Base-by-base conservation (phyloP, 164 flowering plant genomes). In the Taxillus chinensis region DNA sequence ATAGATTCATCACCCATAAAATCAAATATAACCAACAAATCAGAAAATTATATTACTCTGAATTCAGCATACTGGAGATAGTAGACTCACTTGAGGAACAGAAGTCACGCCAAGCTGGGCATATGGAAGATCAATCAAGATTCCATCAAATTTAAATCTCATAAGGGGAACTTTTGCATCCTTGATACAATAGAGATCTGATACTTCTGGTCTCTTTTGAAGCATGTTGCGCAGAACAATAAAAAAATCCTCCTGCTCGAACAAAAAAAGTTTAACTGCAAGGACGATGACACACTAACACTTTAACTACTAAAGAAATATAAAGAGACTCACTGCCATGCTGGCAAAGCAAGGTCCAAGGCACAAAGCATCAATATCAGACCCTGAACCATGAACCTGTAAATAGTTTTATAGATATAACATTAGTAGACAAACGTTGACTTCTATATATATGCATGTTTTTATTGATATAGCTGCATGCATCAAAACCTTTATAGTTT, bases 341-440 rank as follows among this genome's bases (percentile, higher is more conserved):
- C 76, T 75, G 11, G 85, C 82, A 75, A 77, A 82, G 61, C 17
- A 64, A 45, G 89, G 89, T 4, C 79, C 86, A 62, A 84, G 74
- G 70, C 86, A 84, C 58, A 84, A 67, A 55, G 85, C 86, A 76
- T 82, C 84, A 59, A 84, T 74, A 57, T 82, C 89, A 9, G 89
- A 84, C 51, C 79, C 84, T 13, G 82, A 55, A 51, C 71, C 78
- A 71, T 84, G 82, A 53, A 79, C 89, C 89, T 84, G 73, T 27
- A 27, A 27, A 27, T 27, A 27, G 27, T 27, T 27, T 27, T 27
- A 0, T 27, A 27, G 0, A 27, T 27, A 27, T 27, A 27, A 27
- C 27, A 27, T 27, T 27, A 27, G 27, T 27, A 27, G 27, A 27
- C 27, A 27, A 27, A 27, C 27, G 2, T 27, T 27, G 27, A 27